Evolutionary conservation across 208 protist species (phyloP).

Genomic region (Trypanosoma brucei): DNA sequence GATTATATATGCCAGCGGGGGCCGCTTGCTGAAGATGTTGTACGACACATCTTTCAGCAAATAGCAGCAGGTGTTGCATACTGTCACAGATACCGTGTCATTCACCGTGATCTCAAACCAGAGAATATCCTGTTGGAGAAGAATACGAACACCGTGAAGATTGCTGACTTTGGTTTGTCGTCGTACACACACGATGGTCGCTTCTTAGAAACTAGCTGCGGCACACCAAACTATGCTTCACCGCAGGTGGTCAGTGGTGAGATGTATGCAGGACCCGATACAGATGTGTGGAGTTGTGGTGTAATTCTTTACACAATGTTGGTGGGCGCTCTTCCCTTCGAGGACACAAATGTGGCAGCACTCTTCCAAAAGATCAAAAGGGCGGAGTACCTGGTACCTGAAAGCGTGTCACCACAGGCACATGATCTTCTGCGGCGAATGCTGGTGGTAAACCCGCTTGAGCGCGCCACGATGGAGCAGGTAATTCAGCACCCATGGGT

Average conservation of each 20-base stretch:
- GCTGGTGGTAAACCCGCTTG: conserved; percentile 72
- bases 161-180: conserved; percentile 84
- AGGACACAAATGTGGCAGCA: conserved; percentile 52
- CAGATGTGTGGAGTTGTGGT: conserved; percentile 86
- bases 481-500: conserved; percentile 86
- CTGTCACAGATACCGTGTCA: conserved; percentile 93
- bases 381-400: conserved; percentile 53
- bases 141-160: conserved; percentile 61
- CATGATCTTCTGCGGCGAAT: conserved; percentile 62
- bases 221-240: conserved; percentile 83
- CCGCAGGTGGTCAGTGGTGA: conserved; percentile 77
- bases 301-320: conserved; percentile 89
- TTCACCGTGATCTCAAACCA: conserved; percentile 90
- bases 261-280: conserved; percentile 71
- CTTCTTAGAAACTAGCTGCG: conserved; percentile 86
- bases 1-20: conserved; percentile 96
- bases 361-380: conserved; percentile 81
- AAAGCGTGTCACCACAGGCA: conserved; percentile 36
- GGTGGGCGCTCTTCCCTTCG: conserved; percentile 70
- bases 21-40: conserved; percentile 86
- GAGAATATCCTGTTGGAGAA: conserved; percentile 86
- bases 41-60: conserved; percentile 95
- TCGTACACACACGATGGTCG: conserved; percentile 72
- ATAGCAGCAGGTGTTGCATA: conserved; percentile 97
- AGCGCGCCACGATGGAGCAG: conserved; percentile 87